Evolutionary conservation across 2,329 filamentous ascomycete species (phyloP).

Genomic region (Coniochaeta pulveracea): DNA sequence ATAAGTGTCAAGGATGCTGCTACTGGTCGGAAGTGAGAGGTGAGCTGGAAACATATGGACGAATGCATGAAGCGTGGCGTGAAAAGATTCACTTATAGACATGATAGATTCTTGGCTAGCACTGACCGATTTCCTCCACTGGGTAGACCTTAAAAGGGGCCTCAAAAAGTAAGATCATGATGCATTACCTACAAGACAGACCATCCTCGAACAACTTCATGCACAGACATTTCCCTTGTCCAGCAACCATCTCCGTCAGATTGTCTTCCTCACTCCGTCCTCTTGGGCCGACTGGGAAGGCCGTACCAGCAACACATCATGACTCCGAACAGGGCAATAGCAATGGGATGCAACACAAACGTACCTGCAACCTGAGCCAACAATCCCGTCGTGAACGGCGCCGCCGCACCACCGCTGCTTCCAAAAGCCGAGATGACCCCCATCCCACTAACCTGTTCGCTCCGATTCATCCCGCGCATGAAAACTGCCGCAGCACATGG

Average conservation of each 20-base stretch:
- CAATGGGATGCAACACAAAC: constrained; percentile 56
- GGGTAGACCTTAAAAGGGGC: too few relatives aligned
- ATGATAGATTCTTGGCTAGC: too few relatives aligned
- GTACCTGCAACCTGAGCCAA: constrained; percentile 51
- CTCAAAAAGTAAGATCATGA: too few relatives aligned
- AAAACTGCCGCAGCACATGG: constrained; percentile 60
- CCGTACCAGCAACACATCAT: constrained; percentile 58
- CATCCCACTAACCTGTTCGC: constrained; percentile 51
- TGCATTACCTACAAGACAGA: too few relatives aligned
- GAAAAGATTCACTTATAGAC: too few relatives aligned
- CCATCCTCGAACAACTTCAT: too few relatives aligned
- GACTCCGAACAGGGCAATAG: constrained; percentile 49
- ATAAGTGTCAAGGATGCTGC: constrained; percentile 14
- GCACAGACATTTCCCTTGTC: too few relatives aligned
- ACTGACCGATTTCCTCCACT: too few relatives aligned
- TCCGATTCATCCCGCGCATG: constrained; percentile 44
- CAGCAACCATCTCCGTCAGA: too few relatives aligned
- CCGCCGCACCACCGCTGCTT: constrained; percentile 55
- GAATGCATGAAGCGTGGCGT: too few relatives aligned
- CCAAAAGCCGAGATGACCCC: constrained; percentile 60
- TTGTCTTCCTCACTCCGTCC: too few relatives aligned
- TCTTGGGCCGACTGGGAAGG: constrained; percentile 46
- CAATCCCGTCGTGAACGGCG: constrained; percentile 55
- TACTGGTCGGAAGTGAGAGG: constrained; percentile 10
- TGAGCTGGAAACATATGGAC: too few relatives aligned